These are phyloP conservation scores for Luffa aegyptiaca DNA, from an alignment of 306 rosid genomes.

Conservation along the genomic window DNA sequence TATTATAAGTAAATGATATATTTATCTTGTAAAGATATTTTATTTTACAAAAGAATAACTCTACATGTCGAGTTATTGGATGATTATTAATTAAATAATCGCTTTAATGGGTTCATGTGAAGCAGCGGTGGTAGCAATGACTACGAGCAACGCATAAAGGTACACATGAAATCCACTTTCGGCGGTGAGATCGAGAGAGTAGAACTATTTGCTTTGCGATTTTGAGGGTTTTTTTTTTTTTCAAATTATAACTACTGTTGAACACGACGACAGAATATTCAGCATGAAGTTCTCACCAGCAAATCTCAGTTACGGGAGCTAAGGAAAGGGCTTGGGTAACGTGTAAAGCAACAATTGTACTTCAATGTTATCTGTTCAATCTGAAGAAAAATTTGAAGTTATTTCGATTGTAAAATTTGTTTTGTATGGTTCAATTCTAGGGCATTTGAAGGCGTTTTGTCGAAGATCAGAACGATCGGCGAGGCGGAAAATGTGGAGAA, in stretches of 20 bases:
- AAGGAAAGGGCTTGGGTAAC: neutral
- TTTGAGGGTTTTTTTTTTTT: neutral
- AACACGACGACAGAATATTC: neutral
- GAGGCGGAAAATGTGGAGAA: neutral
- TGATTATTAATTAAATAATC: neutral
- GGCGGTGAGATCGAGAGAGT: neutral
- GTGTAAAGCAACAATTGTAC: neutral
- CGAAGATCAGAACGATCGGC: neutral
- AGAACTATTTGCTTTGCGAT: neutral
- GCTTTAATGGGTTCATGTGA: neutral
- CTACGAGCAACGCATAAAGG: neutral
- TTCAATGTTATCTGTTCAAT: neutral
- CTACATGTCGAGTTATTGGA: neutral
- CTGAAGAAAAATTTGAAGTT: neutral
- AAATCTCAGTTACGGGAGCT: neutral
- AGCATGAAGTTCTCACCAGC: neutral
- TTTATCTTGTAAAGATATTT: neutral
- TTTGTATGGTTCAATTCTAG: neutral
- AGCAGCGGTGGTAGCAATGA: neutral
- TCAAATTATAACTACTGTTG: neutral
- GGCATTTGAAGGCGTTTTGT: neutral
- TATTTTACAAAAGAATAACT: neutral
- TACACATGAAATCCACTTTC: neutral
- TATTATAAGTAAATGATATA: neutral
- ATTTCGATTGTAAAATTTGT: neutral